Base-by-base conservation (phyloP, 768 basidiomycete species). In the Auriscalpium vulgare region DNA sequence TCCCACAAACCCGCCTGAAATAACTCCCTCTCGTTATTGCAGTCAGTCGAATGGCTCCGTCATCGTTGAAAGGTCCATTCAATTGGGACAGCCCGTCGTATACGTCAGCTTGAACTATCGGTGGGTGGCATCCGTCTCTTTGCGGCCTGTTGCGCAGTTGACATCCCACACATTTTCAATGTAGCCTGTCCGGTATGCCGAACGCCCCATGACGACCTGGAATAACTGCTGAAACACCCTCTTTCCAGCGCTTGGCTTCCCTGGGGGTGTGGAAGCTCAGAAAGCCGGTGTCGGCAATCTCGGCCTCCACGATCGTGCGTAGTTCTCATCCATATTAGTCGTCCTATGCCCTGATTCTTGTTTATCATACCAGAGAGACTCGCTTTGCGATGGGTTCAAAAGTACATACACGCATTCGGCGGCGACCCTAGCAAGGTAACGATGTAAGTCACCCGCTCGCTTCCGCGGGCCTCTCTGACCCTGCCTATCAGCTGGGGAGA, bases 301-400 rank as follows among this genome's bases (percentile, higher is more conserved):
- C 17, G 86, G 85, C 14, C 67, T 88, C 14, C 77, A 77, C 56
- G 84, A 87, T 69, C 80, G 80, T 80, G 60, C 65, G 78, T 69
- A n/a, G 16, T n/a, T 36, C 36, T n/a, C n/a, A 14, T 13, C 11
- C 47, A 13, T 38, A 3, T 44, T 3, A 37, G 35, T 19, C 46
- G 23, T 37, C 49, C 46, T 47, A 14, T 8, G n/a, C 40, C 7
- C 43, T 11, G 29, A 16, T 29, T 38, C 35, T 23, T 4, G 7
- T 29, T 29, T 29, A 29, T 4, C 1, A 5, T 29, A 56, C 55
- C 66, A 85, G 79, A 82, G 64, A 73, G 80, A 16, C 67, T 78
- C 38, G 83, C 83, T 1, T 62, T 88, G 5, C 67, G 77, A 51
- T 87, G 86, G 85, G 69, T 87, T 2, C 79, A 84, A 58, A 79